phyloP scores from a whole-genome alignment of 495 filamentous ascomycete genomes.

The Penicillium silybi region DNA sequence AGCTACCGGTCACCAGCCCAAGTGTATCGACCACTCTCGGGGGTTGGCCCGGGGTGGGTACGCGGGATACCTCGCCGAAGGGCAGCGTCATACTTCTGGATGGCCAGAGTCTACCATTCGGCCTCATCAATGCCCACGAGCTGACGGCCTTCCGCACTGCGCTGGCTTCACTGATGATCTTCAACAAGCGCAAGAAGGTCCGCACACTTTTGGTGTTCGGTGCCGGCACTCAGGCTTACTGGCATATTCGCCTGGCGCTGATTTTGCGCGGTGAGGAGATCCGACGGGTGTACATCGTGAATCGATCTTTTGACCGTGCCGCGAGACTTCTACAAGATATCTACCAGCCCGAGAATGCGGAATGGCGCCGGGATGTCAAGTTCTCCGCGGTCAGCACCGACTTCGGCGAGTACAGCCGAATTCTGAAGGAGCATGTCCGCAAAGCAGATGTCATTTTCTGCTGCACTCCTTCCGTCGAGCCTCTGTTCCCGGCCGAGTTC shows the following conservation, averaged over 20 bases:
- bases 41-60: slow-evolving; percentile 38
- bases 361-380: slow-evolving; percentile 56
- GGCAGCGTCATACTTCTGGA: slow-evolving; percentile 76
- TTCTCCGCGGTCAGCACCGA: slow-evolving; percentile 67
- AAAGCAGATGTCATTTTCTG: slow-evolving; percentile 77
- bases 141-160: slow-evolving; percentile 94
- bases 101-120: slow-evolving; percentile 63
- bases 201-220: slow-evolving; percentile 81
- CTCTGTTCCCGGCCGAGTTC: slow-evolving; percentile 60
- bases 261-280: slow-evolving; percentile 68
- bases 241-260: slow-evolving; percentile 83
- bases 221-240: slow-evolving; percentile 86
- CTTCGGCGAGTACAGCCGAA: slow-evolving; percentile 65
- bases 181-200: slow-evolving; percentile 64
- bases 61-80: slow-evolving; percentile 60
- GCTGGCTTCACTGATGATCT: slow-evolving; percentile 69
- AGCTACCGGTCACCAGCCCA: slow-evolving; percentile 24
- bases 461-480: slow-evolving; percentile 58
- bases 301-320: slow-evolving; percentile 63
- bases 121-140: slow-evolving; percentile 78
- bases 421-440: slow-evolving; percentile 63
- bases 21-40: slow-evolving; percentile 31
- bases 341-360: slow-evolving; percentile 45
- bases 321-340: slow-evolving; percentile 53
- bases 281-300: slow-evolving; percentile 74